Evolutionary conservation across 208 protist species (phyloP).

Genomic region (Leishmania amazonensis): DNA sequence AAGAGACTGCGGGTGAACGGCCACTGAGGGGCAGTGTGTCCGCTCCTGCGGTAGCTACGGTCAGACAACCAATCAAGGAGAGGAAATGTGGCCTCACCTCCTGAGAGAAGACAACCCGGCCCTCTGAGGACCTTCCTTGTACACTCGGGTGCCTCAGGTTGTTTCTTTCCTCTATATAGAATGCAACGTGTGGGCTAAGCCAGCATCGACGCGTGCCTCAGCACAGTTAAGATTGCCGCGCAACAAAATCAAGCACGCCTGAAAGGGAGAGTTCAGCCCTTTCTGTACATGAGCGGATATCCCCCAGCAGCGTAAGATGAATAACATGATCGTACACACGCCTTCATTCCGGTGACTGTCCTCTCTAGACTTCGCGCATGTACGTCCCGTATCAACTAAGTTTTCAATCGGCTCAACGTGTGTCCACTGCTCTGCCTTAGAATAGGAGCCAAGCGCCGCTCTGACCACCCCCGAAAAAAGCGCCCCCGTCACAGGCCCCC

Average conservation of each 20-base stretch:
- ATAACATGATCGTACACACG: not conserved
- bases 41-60: not conserved
- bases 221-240: not conserved
- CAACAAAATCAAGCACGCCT: not conserved
- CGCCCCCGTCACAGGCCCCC: not conserved
- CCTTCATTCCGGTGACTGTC: not conserved
- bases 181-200: not conserved
- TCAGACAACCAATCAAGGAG: not conserved
- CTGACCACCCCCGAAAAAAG: not conserved
- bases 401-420: no score
- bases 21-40: not conserved
- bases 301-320: not conserved
- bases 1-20: not conserved
- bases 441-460: not conserved
- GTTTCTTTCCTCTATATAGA: not conserved
- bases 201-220: not conserved
- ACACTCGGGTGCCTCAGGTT: not conserved
- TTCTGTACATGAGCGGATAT: not conserved
- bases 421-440: not conserved
- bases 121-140: not conserved
- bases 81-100: not conserved
- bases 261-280: not conserved
- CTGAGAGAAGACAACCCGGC: not conserved
- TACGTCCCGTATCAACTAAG: no score
- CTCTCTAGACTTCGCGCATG: not conserved